A percentile compares a stretch with the other conserved stretches of the same genome.
Evolutionary conservation across 1,139 yeast species (phyloP).

Genomic region (Hemisphaericaspora subhashii): DNA sequence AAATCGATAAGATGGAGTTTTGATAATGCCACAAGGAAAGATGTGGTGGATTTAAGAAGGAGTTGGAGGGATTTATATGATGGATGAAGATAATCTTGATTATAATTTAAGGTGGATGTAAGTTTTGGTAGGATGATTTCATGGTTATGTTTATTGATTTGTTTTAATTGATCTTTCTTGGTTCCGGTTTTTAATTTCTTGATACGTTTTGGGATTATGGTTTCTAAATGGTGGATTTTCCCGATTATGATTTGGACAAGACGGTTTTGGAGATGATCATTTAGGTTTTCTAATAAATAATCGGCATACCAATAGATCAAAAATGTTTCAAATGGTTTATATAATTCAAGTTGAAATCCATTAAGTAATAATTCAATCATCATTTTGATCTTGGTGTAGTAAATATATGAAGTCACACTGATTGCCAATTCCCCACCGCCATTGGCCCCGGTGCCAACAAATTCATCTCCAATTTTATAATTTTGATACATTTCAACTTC

Average conservation of each 20-base stretch:
- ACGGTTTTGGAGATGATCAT: slow-evolving; percentile 52
- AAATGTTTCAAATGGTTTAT: slow-evolving; percentile 68
- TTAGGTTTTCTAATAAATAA: slow-evolving; percentile 49
- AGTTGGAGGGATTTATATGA: slow-evolving; percentile 40
- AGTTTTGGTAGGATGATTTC: slow-evolving; percentile 27
- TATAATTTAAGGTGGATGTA: slow-evolving; percentile 16
- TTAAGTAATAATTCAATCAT: slow-evolving; percentile 74
- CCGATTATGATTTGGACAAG: slow-evolving; percentile 36
- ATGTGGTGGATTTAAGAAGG: slow-evolving; percentile 27
- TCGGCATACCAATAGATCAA: slow-evolving; percentile 69
- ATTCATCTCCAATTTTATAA: slow-evolving; percentile 35
- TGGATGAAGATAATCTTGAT: slow-evolving; percentile 23
- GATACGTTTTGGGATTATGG: slow-evolving; percentile 42
- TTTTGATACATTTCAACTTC: slow-evolving; percentile 43
- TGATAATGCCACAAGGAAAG: slow-evolving; percentile 24
- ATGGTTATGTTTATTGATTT: slow-evolving; percentile 18
- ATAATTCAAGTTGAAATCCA: slow-evolving; percentile 78
- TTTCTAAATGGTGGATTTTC: slow-evolving; percentile 31
- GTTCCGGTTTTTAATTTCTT: slow-evolving; percentile 50
- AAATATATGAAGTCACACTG: slow-evolving; percentile 71
- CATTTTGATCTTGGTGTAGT: slow-evolving; percentile 58
- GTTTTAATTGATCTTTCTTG: slow-evolving; percentile 36
- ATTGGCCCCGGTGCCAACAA: too few relatives aligned
- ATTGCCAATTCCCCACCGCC: slow-evolving; percentile 28
- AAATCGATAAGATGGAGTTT: slow-evolving; percentile 27